A percentile compares a stretch with the other conserved stretches of the same genome.
Conservation (phyloP, 805 yeast species). For the Soucietia sequanensis region DNA sequence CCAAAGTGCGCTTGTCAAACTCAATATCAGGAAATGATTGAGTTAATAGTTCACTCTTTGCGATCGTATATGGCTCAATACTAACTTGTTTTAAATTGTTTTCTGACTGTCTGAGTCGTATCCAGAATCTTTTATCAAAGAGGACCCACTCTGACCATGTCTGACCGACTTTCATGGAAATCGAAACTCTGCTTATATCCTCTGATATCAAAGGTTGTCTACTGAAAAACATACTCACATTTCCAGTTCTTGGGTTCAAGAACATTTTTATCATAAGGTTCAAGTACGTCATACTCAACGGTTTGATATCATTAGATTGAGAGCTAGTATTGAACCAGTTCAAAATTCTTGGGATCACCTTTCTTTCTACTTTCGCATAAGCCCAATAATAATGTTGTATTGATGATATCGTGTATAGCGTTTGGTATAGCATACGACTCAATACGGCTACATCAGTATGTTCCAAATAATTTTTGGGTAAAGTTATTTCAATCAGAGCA, state of each 20-base stretch:
- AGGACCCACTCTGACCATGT: constrained; percentile 29
- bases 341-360: constrained; percentile 25
- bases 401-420: constrained; percentile 27
- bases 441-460: constrained; percentile 14
- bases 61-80: constrained; percentile 1
- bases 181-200: constrained; percentile 7
- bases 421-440: constrained; percentile 29
- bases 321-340: no score
- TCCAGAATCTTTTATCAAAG: constrained; percentile 43
- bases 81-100: no score
- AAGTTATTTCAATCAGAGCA: constrained; percentile 8
- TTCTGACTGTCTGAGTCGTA: constrained; percentile 14
- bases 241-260: no score
- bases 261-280: constrained; percentile 21
- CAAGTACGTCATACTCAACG: constrained; percentile 17
- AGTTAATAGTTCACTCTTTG: neutral
- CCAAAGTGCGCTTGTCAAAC: neutral
- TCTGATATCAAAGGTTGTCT: constrained; percentile 22
- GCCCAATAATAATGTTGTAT: constrained; percentile 38
- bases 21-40: neutral
- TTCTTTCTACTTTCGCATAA: constrained; percentile 36
- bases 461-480: constrained; percentile 9
- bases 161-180: neutral
- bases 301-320: no score
- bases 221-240: no score